phyloP scores from a whole-genome alignment of 176 grass and related monocot species.

The Avena insularis region DNA sequence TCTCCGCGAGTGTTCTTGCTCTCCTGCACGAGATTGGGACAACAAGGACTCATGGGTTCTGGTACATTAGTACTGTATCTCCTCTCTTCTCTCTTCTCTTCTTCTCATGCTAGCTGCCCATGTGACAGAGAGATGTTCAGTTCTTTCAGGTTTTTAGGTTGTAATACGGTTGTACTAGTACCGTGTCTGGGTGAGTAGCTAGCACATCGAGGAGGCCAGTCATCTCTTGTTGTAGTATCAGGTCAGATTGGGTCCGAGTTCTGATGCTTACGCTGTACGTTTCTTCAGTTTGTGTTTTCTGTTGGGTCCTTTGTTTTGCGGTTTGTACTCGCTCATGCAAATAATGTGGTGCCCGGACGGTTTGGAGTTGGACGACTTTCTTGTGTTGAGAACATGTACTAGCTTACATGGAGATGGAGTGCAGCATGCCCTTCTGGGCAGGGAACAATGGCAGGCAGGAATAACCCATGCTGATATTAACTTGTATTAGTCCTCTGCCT shows the following conservation, averaged over 20 bases:
- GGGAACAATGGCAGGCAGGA: background rate
- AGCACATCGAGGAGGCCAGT: no score
- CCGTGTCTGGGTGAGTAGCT: no score
- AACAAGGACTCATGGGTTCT: background rate
- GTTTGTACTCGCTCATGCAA: conserved; percentile 49
- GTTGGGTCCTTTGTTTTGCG: conserved; percentile 17
- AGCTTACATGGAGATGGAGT: background rate
- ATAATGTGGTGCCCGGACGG: conserved; percentile 41
- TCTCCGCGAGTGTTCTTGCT: no score
- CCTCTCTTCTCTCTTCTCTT: conserved; percentile 7
- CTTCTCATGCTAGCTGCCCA: background rate
- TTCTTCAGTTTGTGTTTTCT: conserved; percentile 44
- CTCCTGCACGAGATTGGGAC: conserved; percentile 20
- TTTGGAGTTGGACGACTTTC: background rate
- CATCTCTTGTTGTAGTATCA: no score
- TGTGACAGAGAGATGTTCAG: background rate
- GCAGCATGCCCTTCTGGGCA: background rate
- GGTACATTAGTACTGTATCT: background rate
- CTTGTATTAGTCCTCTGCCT: background rate
- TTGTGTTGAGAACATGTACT: conserved; percentile 12
- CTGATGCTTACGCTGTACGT: conserved; percentile 22
- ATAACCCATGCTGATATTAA: conserved; percentile 12
- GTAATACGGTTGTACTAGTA: background rate
- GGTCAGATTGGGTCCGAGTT: conserved; percentile 27
- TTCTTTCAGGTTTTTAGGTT: conserved; percentile 27